A percentile compares a stretch with the other conserved stretches of the same genome.
These are phyloP conservation scores for Berberis thunbergii DNA, from an alignment of 164 flowering plant species.

Conservation along the genomic window DNA sequence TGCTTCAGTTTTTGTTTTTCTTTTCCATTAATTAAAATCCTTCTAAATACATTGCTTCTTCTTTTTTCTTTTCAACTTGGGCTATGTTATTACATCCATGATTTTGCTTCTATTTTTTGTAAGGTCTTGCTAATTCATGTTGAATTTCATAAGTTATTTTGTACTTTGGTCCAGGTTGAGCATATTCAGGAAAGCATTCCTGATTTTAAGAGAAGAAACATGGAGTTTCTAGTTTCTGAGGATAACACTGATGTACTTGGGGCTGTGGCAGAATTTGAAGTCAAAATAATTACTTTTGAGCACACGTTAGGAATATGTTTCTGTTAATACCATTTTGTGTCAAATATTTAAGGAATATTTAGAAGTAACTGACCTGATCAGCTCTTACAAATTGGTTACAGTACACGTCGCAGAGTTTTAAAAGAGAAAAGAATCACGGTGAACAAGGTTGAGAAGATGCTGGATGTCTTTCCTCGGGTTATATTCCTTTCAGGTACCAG, in stretches of 20 bases:
- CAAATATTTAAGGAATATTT: background rate
- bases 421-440: constrained; percentile 59
- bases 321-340: background rate
- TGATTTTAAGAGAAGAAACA: constrained; percentile 36
- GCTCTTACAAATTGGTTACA: constrained; percentile 23
- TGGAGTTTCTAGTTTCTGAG: constrained; percentile 48
- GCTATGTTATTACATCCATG: too few species aligned
- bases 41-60: too few species aligned
- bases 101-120: too few species aligned
- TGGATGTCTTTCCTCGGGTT: constrained; percentile 65
- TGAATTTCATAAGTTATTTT: background rate
- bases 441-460: constrained; percentile 77
- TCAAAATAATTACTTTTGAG: constrained; percentile 62
- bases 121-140: too few species aligned
- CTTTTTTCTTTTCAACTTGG: too few species aligned
- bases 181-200: constrained; percentile 44
- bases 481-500: constrained; percentile 63
- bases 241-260: constrained; percentile 40
- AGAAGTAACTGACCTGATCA: constrained; percentile 11
- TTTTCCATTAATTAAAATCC: background rate
- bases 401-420: constrained; percentile 57
- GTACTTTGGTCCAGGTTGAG: constrained; percentile 41
- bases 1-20: background rate
- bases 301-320: constrained; percentile 35
- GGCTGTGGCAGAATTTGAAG: constrained; percentile 56